Conservation (phyloP, 768 basidiomycete genomes). For the Chiua virens region DNA sequence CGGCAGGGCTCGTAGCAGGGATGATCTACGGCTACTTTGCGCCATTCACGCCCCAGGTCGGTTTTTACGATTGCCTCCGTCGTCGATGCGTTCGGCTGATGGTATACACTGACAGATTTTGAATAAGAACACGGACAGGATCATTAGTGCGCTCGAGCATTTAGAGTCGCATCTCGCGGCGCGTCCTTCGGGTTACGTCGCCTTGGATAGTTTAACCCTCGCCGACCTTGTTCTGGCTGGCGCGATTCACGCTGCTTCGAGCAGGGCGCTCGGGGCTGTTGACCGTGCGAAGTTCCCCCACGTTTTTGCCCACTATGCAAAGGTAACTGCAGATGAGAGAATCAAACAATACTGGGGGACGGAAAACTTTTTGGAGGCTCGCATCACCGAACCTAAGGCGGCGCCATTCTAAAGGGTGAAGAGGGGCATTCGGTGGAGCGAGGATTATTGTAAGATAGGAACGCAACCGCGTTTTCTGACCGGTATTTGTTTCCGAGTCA, state of each 20-base stretch:
- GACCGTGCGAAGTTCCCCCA: slow-evolving; percentile 9
- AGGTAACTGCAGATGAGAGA: slow-evolving; percentile 4
- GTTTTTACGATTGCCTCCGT: neutral
- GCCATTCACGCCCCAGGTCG: slow-evolving; percentile 1
- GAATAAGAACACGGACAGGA: neutral
- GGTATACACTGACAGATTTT: neutral
- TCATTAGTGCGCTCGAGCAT: neutral
- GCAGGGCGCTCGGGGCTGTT: neutral
- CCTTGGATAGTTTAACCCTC: slow-evolving; percentile 2
- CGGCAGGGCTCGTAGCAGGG: neutral
- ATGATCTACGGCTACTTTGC: neutral
- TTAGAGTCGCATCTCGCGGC: slow-evolving; percentile 9
- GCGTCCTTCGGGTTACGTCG: slow-evolving; percentile 3
- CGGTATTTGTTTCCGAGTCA: too few species aligned
- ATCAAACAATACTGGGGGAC: slow-evolving; percentile 3
- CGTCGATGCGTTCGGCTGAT: neutral
- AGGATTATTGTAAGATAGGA: too few species aligned
- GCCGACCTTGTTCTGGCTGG: slow-evolving; percentile 11
- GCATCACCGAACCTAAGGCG: too few species aligned
- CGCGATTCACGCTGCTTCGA: neutral
- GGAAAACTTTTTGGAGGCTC: neutral
- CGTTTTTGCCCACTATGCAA: slow-evolving; percentile 10
- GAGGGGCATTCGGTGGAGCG: too few species aligned
- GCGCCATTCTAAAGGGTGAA: too few species aligned
- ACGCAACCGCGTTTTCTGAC: too few species aligned